Conservation (phyloP, 192 early-diverging fungal genomes). For the Chytriomyces sp. region DNA sequence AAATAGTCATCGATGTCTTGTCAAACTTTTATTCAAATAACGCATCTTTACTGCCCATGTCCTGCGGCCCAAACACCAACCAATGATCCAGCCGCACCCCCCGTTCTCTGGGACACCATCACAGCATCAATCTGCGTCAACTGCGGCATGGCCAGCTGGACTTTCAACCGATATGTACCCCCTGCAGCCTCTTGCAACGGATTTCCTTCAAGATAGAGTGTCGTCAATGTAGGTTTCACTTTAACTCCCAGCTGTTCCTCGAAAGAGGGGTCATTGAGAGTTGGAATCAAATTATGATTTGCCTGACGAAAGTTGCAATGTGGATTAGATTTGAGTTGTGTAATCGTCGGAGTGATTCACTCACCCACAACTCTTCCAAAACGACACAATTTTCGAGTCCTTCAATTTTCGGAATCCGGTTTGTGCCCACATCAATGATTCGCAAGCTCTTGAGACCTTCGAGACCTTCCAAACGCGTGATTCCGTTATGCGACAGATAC, state of each 20-base stretch:
- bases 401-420: slow-evolving; percentile 74
- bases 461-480: slow-evolving; percentile 76
- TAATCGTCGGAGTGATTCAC: neutral
- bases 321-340: neutral
- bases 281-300: slow-evolving; percentile 74
- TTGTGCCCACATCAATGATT: slow-evolving; percentile 87
- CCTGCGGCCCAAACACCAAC: no score
- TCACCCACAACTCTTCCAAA: slow-evolving; percentile 91
- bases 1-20: no score
- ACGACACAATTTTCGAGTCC: slow-evolving; percentile 69
- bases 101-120: slow-evolving; percentile 7
- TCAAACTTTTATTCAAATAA: no score
- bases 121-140: slow-evolving; percentile 91
- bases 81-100: neutral
- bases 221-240: slow-evolving; percentile 60
- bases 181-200: slow-evolving; percentile 80
- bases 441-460: slow-evolving; percentile 74
- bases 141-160: slow-evolving; percentile 83
- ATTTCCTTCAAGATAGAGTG: slow-evolving; percentile 95
- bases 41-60: no score
- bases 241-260: slow-evolving; percentile 67
- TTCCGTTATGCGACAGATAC: slow-evolving; percentile 92
- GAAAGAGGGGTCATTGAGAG: slow-evolving; percentile 71
- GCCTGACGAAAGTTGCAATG: slow-evolving; percentile 45
- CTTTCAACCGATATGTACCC: slow-evolving; percentile 83